phyloP scores from a whole-genome alignment of 345 rosid genomes.

The Laguncularia racemosa region DNA sequence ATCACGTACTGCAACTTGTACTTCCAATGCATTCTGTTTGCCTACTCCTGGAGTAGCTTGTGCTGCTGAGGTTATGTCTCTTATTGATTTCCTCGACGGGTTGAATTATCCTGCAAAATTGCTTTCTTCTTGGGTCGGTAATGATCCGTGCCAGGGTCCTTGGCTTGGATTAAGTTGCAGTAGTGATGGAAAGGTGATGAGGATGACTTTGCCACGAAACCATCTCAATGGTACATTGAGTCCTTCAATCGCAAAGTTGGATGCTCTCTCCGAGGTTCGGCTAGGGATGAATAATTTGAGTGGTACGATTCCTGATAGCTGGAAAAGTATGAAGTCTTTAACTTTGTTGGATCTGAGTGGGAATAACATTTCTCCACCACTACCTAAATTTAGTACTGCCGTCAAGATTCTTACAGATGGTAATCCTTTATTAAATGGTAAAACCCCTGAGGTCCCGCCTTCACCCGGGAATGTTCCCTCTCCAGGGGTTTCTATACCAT shows the following conservation, averaged over 20 bases:
- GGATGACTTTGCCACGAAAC: conserved; percentile 34
- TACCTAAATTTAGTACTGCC: conserved; percentile 31
- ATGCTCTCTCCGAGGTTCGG: conserved; percentile 31
- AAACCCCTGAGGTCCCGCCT: conserved; percentile 14
- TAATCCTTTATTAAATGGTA: conserved; percentile 30
- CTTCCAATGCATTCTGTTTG: conserved; percentile 49
- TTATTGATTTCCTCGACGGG: conserved; percentile 48
- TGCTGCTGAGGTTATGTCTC: conserved; percentile 52
- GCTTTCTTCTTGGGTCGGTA: conserved; percentile 50
- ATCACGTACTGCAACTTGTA: conserved; percentile 24
- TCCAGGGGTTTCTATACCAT: conserved; percentile 10
- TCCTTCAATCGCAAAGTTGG: conserved; percentile 47
- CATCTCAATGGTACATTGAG: conserved; percentile 60
- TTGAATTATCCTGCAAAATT: conserved; percentile 52
- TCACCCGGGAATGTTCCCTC: conserved; percentile 19
- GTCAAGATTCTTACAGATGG: conserved; percentile 27
- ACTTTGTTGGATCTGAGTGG: conserved; percentile 40
- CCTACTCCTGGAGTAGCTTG: conserved; percentile 38
- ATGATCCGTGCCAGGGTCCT: conserved; percentile 45
- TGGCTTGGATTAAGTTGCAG: conserved; percentile 55
- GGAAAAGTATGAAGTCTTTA: conserved; percentile 54
- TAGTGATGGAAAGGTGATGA: conserved; percentile 13
- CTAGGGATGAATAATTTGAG: conserved; percentile 38
- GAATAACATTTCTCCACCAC: conserved; percentile 55
- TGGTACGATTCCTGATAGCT: conserved; percentile 45